Percentiles rank a stretch among this genome's conserved stretches.
Conservation (phyloP, 352 stramenopile species). For the Pythium diclinum region DNA sequence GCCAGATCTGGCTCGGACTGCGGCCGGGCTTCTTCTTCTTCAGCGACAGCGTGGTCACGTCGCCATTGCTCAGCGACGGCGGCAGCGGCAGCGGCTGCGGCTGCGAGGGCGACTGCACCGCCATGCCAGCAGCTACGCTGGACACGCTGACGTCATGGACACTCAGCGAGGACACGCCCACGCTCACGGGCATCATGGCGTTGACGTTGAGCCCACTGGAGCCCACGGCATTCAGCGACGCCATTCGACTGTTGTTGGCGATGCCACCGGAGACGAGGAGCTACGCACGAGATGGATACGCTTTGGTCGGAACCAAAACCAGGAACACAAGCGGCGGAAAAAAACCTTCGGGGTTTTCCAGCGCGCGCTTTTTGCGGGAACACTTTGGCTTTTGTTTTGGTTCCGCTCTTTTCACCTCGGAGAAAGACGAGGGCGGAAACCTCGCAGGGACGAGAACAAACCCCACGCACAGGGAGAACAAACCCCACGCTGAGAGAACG, state of each 20-base stretch:
- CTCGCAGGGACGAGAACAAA: not conserved
- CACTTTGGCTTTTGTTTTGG: not conserved
- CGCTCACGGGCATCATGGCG: slow-evolving; percentile 76
- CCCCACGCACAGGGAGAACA: not conserved
- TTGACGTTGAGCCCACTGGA: slow-evolving; percentile 43
- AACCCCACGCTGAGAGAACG: not conserved
- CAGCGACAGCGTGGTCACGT: slow-evolving; percentile 14
- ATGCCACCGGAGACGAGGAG: not conserved
- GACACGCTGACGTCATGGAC: slow-evolving; percentile 45
- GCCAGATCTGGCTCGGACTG: slow-evolving; percentile 58
- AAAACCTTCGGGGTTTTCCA: slow-evolving; percentile 25
- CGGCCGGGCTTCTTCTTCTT: slow-evolving; percentile 66
- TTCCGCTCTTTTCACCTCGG: slow-evolving; percentile 4
- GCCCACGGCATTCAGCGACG: slow-evolving; percentile 2
- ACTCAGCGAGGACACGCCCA: slow-evolving; percentile 58
- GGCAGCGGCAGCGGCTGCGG: not conserved
- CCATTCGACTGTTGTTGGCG: slow-evolving; percentile 1
- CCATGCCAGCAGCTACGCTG: slow-evolving; percentile 3
- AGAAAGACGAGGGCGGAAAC: not conserved
- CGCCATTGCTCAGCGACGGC: slow-evolving; percentile 4
- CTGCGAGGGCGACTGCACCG: not conserved
- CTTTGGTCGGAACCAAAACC: slow-evolving; percentile 3
- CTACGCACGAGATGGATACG: slow-evolving; percentile 20
- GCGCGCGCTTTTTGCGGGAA: not conserved
- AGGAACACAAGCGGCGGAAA: not conserved